phyloP scores from a whole-genome alignment of 2,329 filamentous ascomycete genomes.

The Apiospora rasikravindrae region DNA sequence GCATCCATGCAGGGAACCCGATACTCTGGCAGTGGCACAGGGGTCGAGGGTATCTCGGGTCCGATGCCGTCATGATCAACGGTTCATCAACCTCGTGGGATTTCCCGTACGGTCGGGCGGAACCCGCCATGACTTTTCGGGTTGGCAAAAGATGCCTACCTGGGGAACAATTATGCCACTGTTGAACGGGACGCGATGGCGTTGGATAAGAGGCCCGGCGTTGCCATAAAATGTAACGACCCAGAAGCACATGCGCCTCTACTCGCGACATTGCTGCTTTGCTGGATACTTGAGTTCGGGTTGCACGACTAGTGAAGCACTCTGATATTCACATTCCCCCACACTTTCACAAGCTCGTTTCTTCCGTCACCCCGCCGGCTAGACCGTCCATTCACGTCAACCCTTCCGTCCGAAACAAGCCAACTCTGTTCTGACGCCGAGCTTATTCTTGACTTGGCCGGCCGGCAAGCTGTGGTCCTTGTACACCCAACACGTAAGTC shows the following conservation, averaged over 20 bases:
- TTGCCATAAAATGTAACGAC: background rate
- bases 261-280: background rate
- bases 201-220: background rate
- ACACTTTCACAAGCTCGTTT: conserved; percentile 18
- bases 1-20: background rate
- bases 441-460: conserved; percentile 9
- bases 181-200: background rate
- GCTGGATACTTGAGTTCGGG: background rate
- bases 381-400: conserved; percentile 20
- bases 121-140: conserved; percentile 2
- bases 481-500: conserved; percentile 11
- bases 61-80: conserved; percentile 13
- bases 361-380: conserved; percentile 20
- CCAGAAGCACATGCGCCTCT: background rate
- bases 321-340: conserved; percentile 16
- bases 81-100: background rate
- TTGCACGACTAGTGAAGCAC: background rate
- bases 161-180: background rate
- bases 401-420: conserved; percentile 18
- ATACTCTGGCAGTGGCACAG: background rate
- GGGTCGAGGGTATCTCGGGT: background rate
- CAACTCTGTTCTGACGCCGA: conserved; percentile 19
- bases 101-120: conserved; percentile 13
- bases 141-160: conserved; percentile 10
- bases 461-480: background rate